These are phyloP conservation scores for Fusarium stilboides DNA, from an alignment of 2,329 filamentous ascomycete species.

Conservation along the genomic window DNA sequence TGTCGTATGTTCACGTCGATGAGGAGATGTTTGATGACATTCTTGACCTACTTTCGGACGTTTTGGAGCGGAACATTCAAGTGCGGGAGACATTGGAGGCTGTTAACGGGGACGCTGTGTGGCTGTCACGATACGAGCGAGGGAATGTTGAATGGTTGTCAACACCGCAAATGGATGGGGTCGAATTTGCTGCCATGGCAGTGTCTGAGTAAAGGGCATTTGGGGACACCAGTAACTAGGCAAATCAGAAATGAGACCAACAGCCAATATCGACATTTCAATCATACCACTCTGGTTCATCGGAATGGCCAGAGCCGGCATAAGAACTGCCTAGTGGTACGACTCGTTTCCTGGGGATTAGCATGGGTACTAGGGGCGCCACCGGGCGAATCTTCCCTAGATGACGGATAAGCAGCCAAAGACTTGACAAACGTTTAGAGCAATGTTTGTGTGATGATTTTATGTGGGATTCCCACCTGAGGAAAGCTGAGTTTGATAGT, in stretches of 20 bases:
- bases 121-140: slow-evolving; percentile 72
- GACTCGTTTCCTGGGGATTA: slow-evolving; percentile 26
- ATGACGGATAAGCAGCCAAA: slow-evolving; percentile 5
- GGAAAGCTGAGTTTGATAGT: slow-evolving; percentile 2
- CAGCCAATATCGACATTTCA: slow-evolving; percentile 21
- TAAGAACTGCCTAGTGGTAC: slow-evolving; percentile 22
- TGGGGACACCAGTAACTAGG: slow-evolving; percentile 2
- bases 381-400: slow-evolving; percentile 23
- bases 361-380: slow-evolving; percentile 34
- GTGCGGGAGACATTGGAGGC: slow-evolving; percentile 72
- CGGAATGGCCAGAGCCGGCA: slow-evolving; percentile 35
- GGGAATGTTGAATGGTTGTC: slow-evolving; percentile 57
- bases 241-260: slow-evolving; percentile 19
- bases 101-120: slow-evolving; percentile 82
- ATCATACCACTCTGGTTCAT: slow-evolving; percentile 17
- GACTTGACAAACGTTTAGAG: slow-evolving; percentile 6
- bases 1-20: slow-evolving; percentile 74
- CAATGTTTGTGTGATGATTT: slow-evolving; percentile 30
- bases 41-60: slow-evolving; percentile 71
- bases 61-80: slow-evolving; percentile 61
- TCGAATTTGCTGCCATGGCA: slow-evolving; percentile 56
- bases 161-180: slow-evolving; percentile 61
- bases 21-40: slow-evolving; percentile 81
- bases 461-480: slow-evolving; percentile 18
- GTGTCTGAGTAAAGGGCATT: slow-evolving; percentile 23